These are phyloP conservation scores for Saccharomyces hybrid DNA, from an alignment of 1,139 yeast genomes.

Conservation along the genomic window DNA sequence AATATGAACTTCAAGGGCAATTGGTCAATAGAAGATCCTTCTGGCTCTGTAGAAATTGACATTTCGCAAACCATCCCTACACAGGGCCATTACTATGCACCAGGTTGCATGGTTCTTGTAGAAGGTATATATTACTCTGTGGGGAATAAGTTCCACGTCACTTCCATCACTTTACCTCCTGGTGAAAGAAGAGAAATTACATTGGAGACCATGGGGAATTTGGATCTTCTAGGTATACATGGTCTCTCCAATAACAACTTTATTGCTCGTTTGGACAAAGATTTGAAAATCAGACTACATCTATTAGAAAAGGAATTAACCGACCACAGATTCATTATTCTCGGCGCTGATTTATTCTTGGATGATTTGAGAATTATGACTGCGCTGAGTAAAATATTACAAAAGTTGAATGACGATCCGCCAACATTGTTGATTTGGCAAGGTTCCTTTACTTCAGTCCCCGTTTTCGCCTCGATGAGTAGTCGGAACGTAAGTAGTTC, in stretches of 20 bases:
- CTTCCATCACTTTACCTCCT: conserved; percentile 80
- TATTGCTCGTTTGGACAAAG: conserved; percentile 49
- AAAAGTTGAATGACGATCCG: conserved; percentile 40
- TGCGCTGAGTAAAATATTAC: conserved; percentile 54
- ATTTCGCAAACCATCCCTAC: conserved; percentile 58
- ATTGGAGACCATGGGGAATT: conserved; percentile 63
- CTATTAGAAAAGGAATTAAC: conserved; percentile 48
- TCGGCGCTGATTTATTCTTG: conserved; percentile 68
- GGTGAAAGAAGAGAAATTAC: conserved; percentile 66
- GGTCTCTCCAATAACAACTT: conserved; percentile 32
- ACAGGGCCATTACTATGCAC: conserved; percentile 60
- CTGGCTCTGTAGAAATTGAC: conserved; percentile 70
- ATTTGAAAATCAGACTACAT: conserved; percentile 47
- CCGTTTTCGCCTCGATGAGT: conserved; percentile 42
- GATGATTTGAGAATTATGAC: conserved; percentile 53
- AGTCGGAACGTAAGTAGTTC: conserved; percentile 36
- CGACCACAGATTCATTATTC: conserved; percentile 53
- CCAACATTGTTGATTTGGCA: conserved; percentile 56
- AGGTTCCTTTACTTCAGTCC: conserved; percentile 66
- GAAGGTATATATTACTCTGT: conserved; percentile 75
- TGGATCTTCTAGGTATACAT: conserved; percentile 73
- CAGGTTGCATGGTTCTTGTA: conserved; percentile 74
- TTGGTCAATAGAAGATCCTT: conserved; percentile 71
- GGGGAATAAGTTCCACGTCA: conserved; percentile 59
- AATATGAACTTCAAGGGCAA: conserved; percentile 57